These are phyloP conservation scores for Bacterosira constricta DNA, from an alignment of 108 stramenopile species.

Conservation along the genomic window DNA sequence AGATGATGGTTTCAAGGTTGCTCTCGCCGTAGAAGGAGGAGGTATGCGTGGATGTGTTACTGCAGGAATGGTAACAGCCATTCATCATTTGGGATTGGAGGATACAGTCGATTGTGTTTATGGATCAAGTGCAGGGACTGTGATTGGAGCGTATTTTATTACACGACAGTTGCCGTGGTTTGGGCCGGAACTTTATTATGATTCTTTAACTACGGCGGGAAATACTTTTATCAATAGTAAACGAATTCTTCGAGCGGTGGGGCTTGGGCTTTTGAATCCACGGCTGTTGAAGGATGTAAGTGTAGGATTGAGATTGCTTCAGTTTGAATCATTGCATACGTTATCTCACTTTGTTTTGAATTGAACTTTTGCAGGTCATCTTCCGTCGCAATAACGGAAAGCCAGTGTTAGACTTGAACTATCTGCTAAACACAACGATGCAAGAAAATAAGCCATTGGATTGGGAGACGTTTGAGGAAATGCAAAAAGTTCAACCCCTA, in stretches of 20 bases:
- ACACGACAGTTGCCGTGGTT: slow-evolving; percentile 87
- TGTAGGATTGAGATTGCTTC: too few relatives aligned
- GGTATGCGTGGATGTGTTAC: slow-evolving; percentile 96
- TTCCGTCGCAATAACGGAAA: slow-evolving; percentile 70
- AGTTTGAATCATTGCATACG: too few relatives aligned
- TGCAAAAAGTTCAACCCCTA: slow-evolving; percentile 85
- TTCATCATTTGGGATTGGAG: slow-evolving; percentile 82
- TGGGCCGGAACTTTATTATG: slow-evolving; percentile 96
- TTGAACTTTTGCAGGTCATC: slow-evolving; percentile 23
- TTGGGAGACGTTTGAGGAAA: slow-evolving; percentile 85
- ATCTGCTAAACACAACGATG: slow-evolving; percentile 79
- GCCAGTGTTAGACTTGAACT: slow-evolving; percentile 90
- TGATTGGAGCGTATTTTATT: slow-evolving; percentile 90
- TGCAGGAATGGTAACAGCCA: slow-evolving; percentile 92
- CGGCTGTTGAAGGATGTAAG: slow-evolving; percentile 76
- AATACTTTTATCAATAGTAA: slow-evolving; percentile 87
- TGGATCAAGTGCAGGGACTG: slow-evolving; percentile 88
- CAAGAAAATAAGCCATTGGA: slow-evolving; percentile 89
- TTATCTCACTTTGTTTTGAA: too few relatives aligned
- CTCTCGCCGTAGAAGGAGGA: slow-evolving; percentile 93
- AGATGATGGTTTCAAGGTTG: slow-evolving; percentile 71
- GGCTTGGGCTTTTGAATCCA: slow-evolving; percentile 86
- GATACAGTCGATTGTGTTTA: slow-evolving; percentile 93
- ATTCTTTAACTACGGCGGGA: slow-evolving; percentile 82
- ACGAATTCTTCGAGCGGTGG: slow-evolving; percentile 80